These are phyloP conservation scores for Plasmodium relictum DNA, from an alignment of 169 alveolate species.

Conservation along the genomic window DNA sequence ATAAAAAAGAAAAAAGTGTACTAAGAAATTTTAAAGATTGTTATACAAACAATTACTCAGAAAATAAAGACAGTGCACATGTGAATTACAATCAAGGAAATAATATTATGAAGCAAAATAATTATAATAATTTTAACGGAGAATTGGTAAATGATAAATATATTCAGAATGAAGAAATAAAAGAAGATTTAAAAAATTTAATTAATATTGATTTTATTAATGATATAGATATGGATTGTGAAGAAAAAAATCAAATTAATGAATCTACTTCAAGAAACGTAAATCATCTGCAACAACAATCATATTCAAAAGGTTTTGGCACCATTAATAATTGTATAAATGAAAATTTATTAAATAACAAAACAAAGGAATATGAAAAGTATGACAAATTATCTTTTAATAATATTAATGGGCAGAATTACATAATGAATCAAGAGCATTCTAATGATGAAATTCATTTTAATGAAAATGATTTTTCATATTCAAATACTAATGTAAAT, in stretches of 20 bases:
- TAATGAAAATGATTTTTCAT: slow-evolving; percentile 18
- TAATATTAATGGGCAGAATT: background rate
- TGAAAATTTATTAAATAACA: slow-evolving; percentile 25
- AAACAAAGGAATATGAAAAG: slow-evolving; percentile 25
- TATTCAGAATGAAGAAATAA: slow-evolving; percentile 48
- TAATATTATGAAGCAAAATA: background rate
- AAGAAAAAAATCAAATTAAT: slow-evolving; percentile 17
- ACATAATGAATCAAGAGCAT: slow-evolving; percentile 11
- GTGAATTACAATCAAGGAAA: background rate
- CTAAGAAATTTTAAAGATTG: slow-evolving; percentile 17
- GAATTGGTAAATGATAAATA: slow-evolving; percentile 31
- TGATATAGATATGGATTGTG: slow-evolving; percentile 67
- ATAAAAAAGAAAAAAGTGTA: slow-evolving; percentile 14
- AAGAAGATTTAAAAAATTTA: slow-evolving; percentile 59
- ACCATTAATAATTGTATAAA: slow-evolving; percentile 8
- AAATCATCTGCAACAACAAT: background rate
- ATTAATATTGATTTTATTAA: slow-evolving; percentile 71
- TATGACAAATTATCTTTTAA: slow-evolving; percentile 32
- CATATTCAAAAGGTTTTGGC: background rate
- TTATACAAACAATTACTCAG: slow-evolving; percentile 3
- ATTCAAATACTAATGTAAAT: background rate
- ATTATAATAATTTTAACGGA: slow-evolving; percentile 13
- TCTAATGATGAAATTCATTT: slow-evolving; percentile 17
- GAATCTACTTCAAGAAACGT: background rate
- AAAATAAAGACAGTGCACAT: background rate